These are phyloP conservation scores for Russula foetens DNA, from an alignment of 768 basidiomycete genomes.

Conservation along the genomic window DNA sequence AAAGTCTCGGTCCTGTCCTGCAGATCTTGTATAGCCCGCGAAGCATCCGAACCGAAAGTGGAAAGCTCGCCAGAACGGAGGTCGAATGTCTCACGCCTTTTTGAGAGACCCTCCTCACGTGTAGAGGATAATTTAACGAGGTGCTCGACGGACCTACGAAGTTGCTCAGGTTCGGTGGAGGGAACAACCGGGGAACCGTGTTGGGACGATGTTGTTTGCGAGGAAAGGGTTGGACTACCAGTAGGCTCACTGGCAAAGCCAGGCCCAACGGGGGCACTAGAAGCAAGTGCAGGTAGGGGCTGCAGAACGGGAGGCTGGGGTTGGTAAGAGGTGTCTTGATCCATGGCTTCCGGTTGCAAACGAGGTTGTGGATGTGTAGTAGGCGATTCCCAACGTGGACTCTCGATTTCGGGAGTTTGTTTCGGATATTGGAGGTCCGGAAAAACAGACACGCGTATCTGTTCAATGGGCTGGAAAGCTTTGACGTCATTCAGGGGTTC, in stretches of 20 bases:
- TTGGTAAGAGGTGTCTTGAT: neutral
- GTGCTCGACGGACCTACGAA: neutral
- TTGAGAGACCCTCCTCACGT: conserved; percentile 4
- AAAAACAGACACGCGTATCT: neutral
- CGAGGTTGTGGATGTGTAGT: neutral
- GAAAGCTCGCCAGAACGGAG: conserved; percentile 9
- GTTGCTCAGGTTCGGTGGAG: neutral
- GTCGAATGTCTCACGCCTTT: conserved; percentile 1
- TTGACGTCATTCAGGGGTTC: neutral
- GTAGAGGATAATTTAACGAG: conserved; percentile 1
- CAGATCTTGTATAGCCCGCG: neutral
- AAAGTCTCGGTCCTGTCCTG: neutral
- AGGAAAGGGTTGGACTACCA: neutral
- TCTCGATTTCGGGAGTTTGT: neutral
- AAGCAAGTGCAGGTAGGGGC: neutral
- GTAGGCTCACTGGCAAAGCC: neutral
- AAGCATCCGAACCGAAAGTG: neutral
- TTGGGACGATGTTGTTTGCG: neutral
- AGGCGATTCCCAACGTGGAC: neutral
- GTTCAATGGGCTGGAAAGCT: neutral
- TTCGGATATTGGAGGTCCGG: conserved; percentile 14
- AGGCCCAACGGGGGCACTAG: neutral
- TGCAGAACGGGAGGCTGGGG: neutral
- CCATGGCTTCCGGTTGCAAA: neutral
- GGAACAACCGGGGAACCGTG: neutral